Base-by-base conservation (phyloP, 306 rosid genomes). In the Astragalus glycyphyllos region DNA sequence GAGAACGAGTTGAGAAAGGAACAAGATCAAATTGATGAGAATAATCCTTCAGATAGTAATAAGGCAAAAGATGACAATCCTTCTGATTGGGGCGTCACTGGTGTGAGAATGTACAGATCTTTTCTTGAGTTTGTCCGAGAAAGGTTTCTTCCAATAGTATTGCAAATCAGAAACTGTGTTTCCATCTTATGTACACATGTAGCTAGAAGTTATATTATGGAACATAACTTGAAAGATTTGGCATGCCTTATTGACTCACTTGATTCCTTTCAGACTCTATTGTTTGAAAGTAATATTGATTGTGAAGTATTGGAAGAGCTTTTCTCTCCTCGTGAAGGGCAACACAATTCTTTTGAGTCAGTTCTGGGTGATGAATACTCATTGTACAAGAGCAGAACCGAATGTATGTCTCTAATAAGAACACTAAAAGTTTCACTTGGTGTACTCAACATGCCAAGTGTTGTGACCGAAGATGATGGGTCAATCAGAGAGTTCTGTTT, bases 101-200 rank as follows among this genome's bases (percentile, higher is more conserved):
- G 69, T 46, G 59, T 35, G 61, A 55, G 14, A 49, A 70, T 6
- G 14, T 31, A 46, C 73, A 80, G 64, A 49, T 69, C 93, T 7
- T 89, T 91, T 82, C 82, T 87, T 38, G 84, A 84, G 56, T 91
- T 80, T 58, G 44, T 81, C 11, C 84, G 83, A 65, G 77, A 80
- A 37, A 80, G 80, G 68, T 87, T 89, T 77, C 50, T n/a, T 29
- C 34, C 49, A 31, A n/a, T 34, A 69, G 81, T 76, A 63, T 6
- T 2, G 51, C 76, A 59, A 31, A 80, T 89, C 23, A 78, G 31
- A 40, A 8, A 40, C 3, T 40, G 11, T 40, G 8, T 8, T 8
- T 40, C 45, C 9, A 6, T 40, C 45, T 40, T 40, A 2, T 73
- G 84, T 68, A 89, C 81, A 4, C 96, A 91, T 78, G 11, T 91